Evolutionary conservation across 1,284 basidiomycete species (phyloP), one percentile per base, ranked within the genome.

Genomic region (Fomitiporia mediterranea): DNA sequence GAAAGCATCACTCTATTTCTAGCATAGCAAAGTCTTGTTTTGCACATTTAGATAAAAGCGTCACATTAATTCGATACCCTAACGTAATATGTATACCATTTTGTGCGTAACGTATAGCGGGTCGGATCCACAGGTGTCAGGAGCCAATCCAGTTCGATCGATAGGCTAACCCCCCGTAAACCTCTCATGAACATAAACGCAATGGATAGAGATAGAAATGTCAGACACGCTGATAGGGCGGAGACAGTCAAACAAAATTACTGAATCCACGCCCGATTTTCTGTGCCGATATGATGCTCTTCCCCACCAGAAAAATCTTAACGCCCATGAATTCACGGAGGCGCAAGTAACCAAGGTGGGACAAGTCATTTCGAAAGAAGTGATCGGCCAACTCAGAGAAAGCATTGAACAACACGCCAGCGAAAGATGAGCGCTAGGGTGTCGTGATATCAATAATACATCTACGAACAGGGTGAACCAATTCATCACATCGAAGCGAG

Each of bases 301-400:
- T 30, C 44, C 44, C 44, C 44, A 46, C 44, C 44, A 46, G 44
- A 46, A 46, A 46, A 4, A 28, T 28, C 44, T 28, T 13, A 28
- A 46, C 44, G 23, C 15, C 44, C 15, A 19, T 25, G 21, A 13
- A 2, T 6, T 8, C 15, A 40, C 7, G 42, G 44, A n/a, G 44
- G 17, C 23, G 28, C 44, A 46, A 46, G 44, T 28, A 46, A 46
- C 44, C 44, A 46, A 46, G 44, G 44, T 46, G 27, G 39, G 44
- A 28, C 15, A 8, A 15, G n/a, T n/a, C n/a, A n/a, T n/a, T 17
- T 9, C 25, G 44, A n/a, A 30, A 30, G 17, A 30, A 25, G 4
- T n/a, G n/a, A n/a, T n/a, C n/a, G n/a, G n/a, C n/a, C n/a, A n/a
- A 28, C 17, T 28, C 9, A 15, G 39, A 13, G 21, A 40, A 8